Percentiles rank a stretch among this genome's conserved stretches.
Evolutionary conservation across 352 stramenopile genomes (phyloP).

Genomic region (Phytophthora foliorum): DNA sequence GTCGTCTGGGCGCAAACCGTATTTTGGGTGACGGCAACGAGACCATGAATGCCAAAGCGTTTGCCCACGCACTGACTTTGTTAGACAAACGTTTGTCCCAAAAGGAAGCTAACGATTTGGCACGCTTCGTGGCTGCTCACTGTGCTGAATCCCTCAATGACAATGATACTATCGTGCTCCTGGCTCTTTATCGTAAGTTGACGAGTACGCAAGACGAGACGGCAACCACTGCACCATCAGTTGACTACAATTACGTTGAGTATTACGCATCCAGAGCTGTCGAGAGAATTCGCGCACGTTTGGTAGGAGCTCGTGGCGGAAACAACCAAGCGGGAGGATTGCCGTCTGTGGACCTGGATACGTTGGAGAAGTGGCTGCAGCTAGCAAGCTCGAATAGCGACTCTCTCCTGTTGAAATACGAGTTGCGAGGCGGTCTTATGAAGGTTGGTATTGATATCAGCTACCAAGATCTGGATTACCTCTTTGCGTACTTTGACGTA

Average conservation of each 20-base stretch:
- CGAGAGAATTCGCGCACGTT: conserved; percentile 29
- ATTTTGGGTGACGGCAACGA: conserved; percentile 71
- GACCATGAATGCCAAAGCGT: conserved; percentile 64
- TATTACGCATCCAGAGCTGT: conserved; percentile 33
- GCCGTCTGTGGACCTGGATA: conserved; percentile 36
- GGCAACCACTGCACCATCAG: background rate
- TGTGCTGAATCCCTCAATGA: conserved; percentile 17
- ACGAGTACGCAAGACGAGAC: background rate
- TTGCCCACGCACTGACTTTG: conserved; percentile 45
- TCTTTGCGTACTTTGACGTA: conserved; percentile 78
- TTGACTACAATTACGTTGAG: conserved; percentile 23
- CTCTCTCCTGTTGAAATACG: conserved; percentile 61
- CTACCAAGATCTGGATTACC: conserved; percentile 69
- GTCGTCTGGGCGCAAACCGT: conserved; percentile 60
- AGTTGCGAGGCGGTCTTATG: conserved; percentile 61
- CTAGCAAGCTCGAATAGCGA: conserved; percentile 55
- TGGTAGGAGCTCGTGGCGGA: conserved; percentile 16
- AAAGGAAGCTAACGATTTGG: conserved; percentile 46
- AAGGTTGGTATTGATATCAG: conserved; percentile 71
- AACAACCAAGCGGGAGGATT: background rate
- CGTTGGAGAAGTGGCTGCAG: conserved; percentile 53
- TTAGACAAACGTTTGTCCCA: conserved; percentile 55
- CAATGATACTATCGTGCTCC: conserved; percentile 41
- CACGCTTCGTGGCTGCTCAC: conserved; percentile 30
- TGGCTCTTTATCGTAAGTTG: conserved; percentile 26